Conservation (phyloP, 495 filamentous ascomycete species). For the Aspergillus baeticus region DNA sequence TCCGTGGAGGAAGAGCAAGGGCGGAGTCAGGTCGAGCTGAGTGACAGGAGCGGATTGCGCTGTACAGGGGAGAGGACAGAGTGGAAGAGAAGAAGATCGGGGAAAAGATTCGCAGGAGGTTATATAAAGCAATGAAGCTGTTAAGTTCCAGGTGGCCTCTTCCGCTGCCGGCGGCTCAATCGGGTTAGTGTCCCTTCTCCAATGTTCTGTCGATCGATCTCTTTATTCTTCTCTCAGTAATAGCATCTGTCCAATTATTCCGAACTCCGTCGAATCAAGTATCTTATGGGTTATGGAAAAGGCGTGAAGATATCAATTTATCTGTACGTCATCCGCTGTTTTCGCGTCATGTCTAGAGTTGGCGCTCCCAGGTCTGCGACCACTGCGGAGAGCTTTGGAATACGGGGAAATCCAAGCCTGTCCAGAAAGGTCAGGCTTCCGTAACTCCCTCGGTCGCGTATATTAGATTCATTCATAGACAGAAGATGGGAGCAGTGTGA, state of each 20-base stretch:
- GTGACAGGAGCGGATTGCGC: conserved; percentile 12
- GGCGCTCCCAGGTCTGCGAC: no score
- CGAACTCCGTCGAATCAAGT: background rate
- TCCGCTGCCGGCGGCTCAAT: conserved; percentile 31
- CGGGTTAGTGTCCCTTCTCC: conserved; percentile 32
- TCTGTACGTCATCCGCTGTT: background rate
- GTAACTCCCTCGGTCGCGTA: no score
- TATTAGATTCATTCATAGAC: no score
- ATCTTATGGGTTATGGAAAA: background rate
- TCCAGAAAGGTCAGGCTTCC: no score
- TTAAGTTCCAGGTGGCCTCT: conserved; percentile 49
- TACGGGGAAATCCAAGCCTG: no score
- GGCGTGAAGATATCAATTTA: background rate
- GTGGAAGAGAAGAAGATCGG: conserved; percentile 4
- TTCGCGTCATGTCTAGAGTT: no score
- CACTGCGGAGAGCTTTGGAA: no score
- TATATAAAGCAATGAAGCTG: conserved; percentile 36
- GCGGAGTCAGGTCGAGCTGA: conserved; percentile 30
- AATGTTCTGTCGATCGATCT: conserved; percentile 18
- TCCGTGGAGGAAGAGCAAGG: conserved; percentile 26
- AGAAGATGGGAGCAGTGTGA: no score
- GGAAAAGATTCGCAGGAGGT: conserved; percentile 20
- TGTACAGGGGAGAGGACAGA: conserved; percentile 11
- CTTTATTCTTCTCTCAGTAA: background rate
- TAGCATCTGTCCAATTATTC: background rate